Percentiles rank a stretch among this genome's conserved stretches.
These are phyloP conservation scores for Citeromyces matritensis DNA, from an alignment of 805 yeast genomes.

Conservation along the genomic window DNA sequence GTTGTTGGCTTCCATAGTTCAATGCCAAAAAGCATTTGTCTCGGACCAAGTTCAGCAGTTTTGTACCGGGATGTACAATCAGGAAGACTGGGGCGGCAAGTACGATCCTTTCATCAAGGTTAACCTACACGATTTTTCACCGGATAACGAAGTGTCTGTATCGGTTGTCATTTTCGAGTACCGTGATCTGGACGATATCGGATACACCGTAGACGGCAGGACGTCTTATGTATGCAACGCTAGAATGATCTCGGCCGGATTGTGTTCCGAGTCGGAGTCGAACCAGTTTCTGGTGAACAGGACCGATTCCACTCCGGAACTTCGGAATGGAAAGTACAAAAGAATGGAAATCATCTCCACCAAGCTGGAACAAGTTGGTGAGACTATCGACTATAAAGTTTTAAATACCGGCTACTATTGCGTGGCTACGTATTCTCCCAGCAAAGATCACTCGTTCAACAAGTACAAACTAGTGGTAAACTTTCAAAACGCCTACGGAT, in stretches of 20 bases:
- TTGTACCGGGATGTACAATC: slow-evolving; percentile 85
- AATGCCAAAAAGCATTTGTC: slow-evolving; percentile 34
- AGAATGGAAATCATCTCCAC: slow-evolving; percentile 43
- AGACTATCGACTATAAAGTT: slow-evolving; percentile 48
- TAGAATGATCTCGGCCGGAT: slow-evolving; percentile 33
- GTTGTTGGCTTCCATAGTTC: slow-evolving; percentile 9
- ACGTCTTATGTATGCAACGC: slow-evolving; percentile 65
- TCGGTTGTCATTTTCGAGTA: slow-evolving; percentile 73
- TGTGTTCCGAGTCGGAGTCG: slow-evolving; percentile 38
- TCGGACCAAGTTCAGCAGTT: slow-evolving; percentile 40
- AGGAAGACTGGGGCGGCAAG: slow-evolving; percentile 77
- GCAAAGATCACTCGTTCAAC: slow-evolving; percentile 7
- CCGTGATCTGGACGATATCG: slow-evolving; percentile 58
- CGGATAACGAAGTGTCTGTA: slow-evolving; percentile 15
- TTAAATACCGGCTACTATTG: slow-evolving; percentile 84
- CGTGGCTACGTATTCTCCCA: slow-evolving; percentile 51
- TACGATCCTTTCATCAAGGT: slow-evolving; percentile 45
- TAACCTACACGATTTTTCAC: slow-evolving; percentile 18
- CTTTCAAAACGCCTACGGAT: slow-evolving; percentile 87
- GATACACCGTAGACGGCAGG: slow-evolving; percentile 29
- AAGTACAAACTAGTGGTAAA: slow-evolving; percentile 54
- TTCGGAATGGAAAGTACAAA: slow-evolving; percentile 9
- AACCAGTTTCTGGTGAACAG: slow-evolving; percentile 48
- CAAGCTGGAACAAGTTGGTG: slow-evolving; percentile 39
- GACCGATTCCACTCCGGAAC: slow-evolving; percentile 11